These are phyloP conservation scores for Penicillium manginii DNA, from an alignment of 495 filamentous ascomycete genomes.

Conservation along the genomic window DNA sequence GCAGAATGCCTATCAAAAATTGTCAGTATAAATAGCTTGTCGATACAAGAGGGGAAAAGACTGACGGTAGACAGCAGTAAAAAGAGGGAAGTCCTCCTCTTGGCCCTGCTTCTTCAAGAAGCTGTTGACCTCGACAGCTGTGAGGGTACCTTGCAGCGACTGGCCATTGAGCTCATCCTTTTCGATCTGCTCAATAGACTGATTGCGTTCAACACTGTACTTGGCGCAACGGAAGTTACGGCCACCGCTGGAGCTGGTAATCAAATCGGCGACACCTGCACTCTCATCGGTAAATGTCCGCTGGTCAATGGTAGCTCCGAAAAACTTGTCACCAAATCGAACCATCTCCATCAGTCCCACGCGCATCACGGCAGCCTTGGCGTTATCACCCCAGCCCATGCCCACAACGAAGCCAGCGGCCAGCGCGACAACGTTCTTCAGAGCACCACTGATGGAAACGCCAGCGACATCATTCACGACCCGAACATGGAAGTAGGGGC, in stretches of 20 bases:
- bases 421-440: slow-evolving; percentile 97
- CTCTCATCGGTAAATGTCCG: slow-evolving; percentile 95
- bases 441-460: slow-evolving; percentile 89
- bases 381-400: slow-evolving; percentile 96
- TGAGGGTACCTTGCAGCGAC: slow-evolving; percentile 93
- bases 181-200: slow-evolving; percentile 86
- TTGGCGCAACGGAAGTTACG: slow-evolving; percentile 94
- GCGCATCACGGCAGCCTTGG: slow-evolving; percentile 95
- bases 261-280: slow-evolving; percentile 93
- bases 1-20: slow-evolving; percentile 36
- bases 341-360: slow-evolving; percentile 94
- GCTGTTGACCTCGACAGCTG: slow-evolving; percentile 84
- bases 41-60: slow-evolving; percentile 2
- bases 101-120: slow-evolving; percentile 78
- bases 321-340: slow-evolving; percentile 91
- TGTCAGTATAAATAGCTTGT: neutral
- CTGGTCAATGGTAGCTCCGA: slow-evolving; percentile 73
- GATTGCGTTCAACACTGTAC: slow-evolving; percentile 77
- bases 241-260: slow-evolving; percentile 89
- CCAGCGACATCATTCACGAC: slow-evolving; percentile 93
- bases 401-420: slow-evolving; percentile 96
- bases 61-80: slow-evolving; percentile 77
- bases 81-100: slow-evolving; percentile 86
- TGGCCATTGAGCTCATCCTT: slow-evolving; percentile 90
- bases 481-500: slow-evolving; percentile 96